These are phyloP conservation scores for Saturnispora quitensis DNA, from an alignment of 805 yeast species.

Conservation along the genomic window DNA sequence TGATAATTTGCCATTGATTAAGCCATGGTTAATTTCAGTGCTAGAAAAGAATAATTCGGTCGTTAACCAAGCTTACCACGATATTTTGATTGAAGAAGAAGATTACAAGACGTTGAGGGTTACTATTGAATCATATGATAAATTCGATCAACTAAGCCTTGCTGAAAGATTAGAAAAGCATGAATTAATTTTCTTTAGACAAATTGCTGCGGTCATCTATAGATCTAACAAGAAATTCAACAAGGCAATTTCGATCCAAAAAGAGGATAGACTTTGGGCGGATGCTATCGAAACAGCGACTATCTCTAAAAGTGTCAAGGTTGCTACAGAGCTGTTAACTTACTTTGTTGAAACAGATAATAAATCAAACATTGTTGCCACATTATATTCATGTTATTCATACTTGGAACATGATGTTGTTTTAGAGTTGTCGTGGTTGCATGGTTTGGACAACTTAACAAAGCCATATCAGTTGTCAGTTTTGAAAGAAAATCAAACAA, in stretches of 20 bases:
- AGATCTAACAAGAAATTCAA: constrained; percentile 90
- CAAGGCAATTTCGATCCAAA: constrained; percentile 80
- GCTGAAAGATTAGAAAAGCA: constrained; percentile 92
- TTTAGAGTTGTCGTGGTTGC: constrained; percentile 85
- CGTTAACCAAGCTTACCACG: constrained; percentile 93
- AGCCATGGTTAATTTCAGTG: constrained; percentile 89
- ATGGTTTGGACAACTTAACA: constrained; percentile 70
- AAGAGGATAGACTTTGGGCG: constrained; percentile 88
- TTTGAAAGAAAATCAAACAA: constrained; percentile 67
- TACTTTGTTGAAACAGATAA: constrained; percentile 97
- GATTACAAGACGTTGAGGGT: constrained; percentile 84
- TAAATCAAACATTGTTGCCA: constrained; percentile 88
- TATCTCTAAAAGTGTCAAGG: constrained; percentile 63
- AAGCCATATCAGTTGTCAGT: constrained; percentile 88
- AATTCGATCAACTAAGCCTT: constrained; percentile 84
- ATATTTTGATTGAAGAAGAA: constrained; percentile 89
- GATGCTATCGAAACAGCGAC: constrained; percentile 93
- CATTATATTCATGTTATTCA: constrained; percentile 78
- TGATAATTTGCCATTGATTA: constrained; percentile 91
- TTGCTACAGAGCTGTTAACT: constrained; percentile 79
- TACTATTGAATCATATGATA: constrained; percentile 81
- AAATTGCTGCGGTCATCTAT: constrained; percentile 89
- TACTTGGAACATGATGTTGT: constrained; percentile 75
- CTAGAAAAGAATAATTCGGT: constrained; percentile 82
- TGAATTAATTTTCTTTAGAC: constrained; percentile 84